Evolutionary conservation across 371 early-diverging fungal species (phyloP).

Genomic region (Mortierella sp.): DNA sequence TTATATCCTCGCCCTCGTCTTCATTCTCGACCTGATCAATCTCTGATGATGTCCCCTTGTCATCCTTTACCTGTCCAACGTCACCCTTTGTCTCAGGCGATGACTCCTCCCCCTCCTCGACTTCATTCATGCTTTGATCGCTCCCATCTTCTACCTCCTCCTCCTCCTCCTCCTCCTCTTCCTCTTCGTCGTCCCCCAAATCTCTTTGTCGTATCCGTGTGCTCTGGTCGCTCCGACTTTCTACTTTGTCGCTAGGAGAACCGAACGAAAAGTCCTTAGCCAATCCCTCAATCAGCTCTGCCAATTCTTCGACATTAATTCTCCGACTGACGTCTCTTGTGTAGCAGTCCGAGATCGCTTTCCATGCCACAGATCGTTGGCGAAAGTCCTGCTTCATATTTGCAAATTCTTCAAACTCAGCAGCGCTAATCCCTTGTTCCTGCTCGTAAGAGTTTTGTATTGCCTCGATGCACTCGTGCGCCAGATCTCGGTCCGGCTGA

Average conservation of each 20-base stretch:
- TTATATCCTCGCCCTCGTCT: constrained; percentile 29
- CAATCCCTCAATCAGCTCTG: constrained; percentile 34
- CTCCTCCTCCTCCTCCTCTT: constrained; percentile 1
- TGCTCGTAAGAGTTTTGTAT: constrained; percentile 21
- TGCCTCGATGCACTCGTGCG: constrained; percentile 55
- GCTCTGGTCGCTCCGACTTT: background rate
- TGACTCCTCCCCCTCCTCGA: constrained; percentile 8
- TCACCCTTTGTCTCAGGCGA: background rate
- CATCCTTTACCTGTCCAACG: constrained; percentile 16
- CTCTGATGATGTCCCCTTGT: background rate
- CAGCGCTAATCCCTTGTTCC: constrained; percentile 30
- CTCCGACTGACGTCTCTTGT: constrained; percentile 51
- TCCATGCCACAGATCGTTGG: constrained; percentile 36
- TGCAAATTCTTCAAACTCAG: constrained; percentile 47
- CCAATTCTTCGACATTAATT: constrained; percentile 39
- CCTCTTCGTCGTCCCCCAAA: background rate
- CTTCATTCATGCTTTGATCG: background rate
- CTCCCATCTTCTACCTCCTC: background rate
- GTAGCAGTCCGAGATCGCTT: constrained; percentile 48
- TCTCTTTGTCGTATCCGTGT: background rate
- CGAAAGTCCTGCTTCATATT: constrained; percentile 51
- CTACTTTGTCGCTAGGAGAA: background rate
- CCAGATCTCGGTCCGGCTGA: constrained; percentile 46
- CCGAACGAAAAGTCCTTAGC: constrained; percentile 42
- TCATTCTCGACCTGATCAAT: constrained; percentile 3